Percentiles rank a stretch among this genome's conserved stretches.
Evolutionary conservation across 1,139 yeast genomes (phyloP).

Genomic region (Magnusiomyces magnusii): DNA sequence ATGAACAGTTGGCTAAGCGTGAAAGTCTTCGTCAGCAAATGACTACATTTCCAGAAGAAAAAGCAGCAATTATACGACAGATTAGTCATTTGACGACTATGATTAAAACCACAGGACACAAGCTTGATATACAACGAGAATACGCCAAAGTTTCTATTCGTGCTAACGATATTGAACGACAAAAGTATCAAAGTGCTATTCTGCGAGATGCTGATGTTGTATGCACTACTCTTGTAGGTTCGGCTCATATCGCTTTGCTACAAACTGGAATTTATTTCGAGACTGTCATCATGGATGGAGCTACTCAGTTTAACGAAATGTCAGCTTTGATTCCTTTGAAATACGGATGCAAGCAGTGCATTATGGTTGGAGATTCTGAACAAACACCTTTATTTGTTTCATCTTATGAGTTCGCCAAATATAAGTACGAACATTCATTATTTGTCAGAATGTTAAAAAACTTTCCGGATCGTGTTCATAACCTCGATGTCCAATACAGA

Average conservation of each 20-base stretch:
- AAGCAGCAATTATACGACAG: constrained; percentile 21
- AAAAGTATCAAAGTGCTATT: constrained; percentile 65
- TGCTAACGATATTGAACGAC: constrained; percentile 67
- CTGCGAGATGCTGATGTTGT: constrained; percentile 73
- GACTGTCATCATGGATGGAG: constrained; percentile 94
- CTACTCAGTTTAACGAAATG: constrained; percentile 93
- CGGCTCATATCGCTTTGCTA: constrained; percentile 82
- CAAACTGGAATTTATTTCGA: constrained; percentile 71
- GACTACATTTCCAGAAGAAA: constrained; percentile 21
- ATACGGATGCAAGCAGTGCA: constrained; percentile 84
- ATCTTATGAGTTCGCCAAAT: constrained; percentile 75
- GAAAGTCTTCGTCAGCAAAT: constrained; percentile 40
- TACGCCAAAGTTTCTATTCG: constrained; percentile 40
- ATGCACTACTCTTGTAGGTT: constrained; percentile 87
- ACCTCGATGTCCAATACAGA: constrained; percentile 88
- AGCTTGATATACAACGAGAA: constrained; percentile 76
- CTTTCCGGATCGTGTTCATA: constrained; percentile 51
- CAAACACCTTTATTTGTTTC: constrained; percentile 96
- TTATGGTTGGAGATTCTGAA: constrained; percentile 98
- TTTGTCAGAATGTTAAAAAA: constrained; percentile 88
- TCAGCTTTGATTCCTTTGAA: constrained; percentile 87
- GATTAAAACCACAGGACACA: constrained; percentile 61
- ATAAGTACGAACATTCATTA: constrained; percentile 79
- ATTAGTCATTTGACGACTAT: constrained; percentile 47
- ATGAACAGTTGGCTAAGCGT: constrained; percentile 45